phyloP scores from a whole-genome alignment of 2,329 filamentous ascomycete species.

The Helotiales sp. region DNA sequence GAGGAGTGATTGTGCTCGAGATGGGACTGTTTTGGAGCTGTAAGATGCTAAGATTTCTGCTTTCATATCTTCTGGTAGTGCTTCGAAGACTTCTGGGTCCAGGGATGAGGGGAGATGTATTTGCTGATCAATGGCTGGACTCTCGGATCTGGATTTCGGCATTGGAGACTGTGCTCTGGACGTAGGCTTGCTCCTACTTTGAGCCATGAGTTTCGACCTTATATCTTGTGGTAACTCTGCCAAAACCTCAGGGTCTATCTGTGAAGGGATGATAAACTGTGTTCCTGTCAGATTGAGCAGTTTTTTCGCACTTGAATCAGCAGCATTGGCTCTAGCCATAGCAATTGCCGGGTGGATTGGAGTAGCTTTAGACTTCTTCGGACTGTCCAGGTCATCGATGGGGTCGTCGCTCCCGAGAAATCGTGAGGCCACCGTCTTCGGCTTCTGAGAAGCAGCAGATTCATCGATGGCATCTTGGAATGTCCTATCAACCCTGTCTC shows the following conservation, averaged over 20 bases:
- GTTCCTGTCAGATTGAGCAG: slow-evolving; percentile 81
- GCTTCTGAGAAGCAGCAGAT: slow-evolving; percentile 29
- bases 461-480: slow-evolving; percentile 26
- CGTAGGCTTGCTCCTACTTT: slow-evolving; percentile 39
- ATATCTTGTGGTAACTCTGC: slow-evolving; percentile 85
- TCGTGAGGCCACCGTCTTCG: slow-evolving; percentile 13
- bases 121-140: slow-evolving; percentile 15
- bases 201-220: slow-evolving; percentile 68
- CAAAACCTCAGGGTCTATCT: slow-evolving; percentile 78
- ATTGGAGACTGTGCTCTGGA: slow-evolving; percentile 33
- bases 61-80: slow-evolving; percentile 82
- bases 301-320: slow-evolving; percentile 55
- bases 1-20: slow-evolving; percentile 35
- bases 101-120: slow-evolving; percentile 67
- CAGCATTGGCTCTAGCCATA: slow-evolving; percentile 47
- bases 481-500: slow-evolving; percentile 15
- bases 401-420: slow-evolving; percentile 42
- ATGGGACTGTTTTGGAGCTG: slow-evolving; percentile 28
- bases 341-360: slow-evolving; percentile 53
- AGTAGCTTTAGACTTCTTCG: slow-evolving; percentile 49
- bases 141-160: slow-evolving; percentile 32
- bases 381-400: slow-evolving; percentile 53
- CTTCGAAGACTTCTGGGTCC: slow-evolving; percentile 80
- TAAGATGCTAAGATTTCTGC: slow-evolving; percentile 80
- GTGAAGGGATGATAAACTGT: slow-evolving; percentile 86